Base-by-base conservation (phyloP, 2,329 filamentous ascomycete species). In the Dothistroma septosporum region DNA sequence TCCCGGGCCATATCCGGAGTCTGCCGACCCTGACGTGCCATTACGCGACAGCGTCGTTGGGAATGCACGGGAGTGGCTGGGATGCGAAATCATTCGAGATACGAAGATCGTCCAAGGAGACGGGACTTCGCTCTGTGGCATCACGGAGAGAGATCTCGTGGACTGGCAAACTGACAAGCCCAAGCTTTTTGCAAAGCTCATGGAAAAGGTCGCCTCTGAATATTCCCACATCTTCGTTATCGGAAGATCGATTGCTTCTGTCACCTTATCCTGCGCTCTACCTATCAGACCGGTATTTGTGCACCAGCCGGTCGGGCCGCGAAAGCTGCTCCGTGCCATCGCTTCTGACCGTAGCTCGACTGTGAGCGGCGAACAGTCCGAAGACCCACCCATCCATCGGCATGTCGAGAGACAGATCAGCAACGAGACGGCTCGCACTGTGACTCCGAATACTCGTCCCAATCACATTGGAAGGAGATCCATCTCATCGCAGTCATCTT, bases 271-370 rank as follows among this genome's bases (percentile, higher is more conserved):
- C 8, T 44, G 41, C 14, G 41, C 41, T n/a, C 41, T 44, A 3
- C 28, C 54, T 11, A 22, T 60, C 5, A 57, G 41, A n/a, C 59
- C 57, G 1, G 54, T 62, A 16, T 64, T 61, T 21, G 19, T 66
- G n/a, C 64, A 66, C n/a, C 64, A 66, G 1, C 68, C 68, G n/a
- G 47, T 68, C 19, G 66, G 66, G 2, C 66, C 66, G 10, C 58
- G 61, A 12, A 67, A 66, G 37, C 48, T 68, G 19, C 54, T 58
- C 6, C 59, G 64, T 32, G 64, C 61, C 6, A 41, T 68, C 3
- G 50, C 55, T 4, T 59, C 61, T 12, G 64, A 58, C 22, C 55
- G 32, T 5, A 44, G 53, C 12, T 41, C 28, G 31, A 55, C 53
- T 19, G 14, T 44, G 2, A 44, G 41, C 16, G 41, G 41, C 41